Evolutionary conservation across 805 yeast species (phyloP), one percentile per base, ranked within the genome.

Genomic region (Tetrapisispora namnaoensis): DNA sequence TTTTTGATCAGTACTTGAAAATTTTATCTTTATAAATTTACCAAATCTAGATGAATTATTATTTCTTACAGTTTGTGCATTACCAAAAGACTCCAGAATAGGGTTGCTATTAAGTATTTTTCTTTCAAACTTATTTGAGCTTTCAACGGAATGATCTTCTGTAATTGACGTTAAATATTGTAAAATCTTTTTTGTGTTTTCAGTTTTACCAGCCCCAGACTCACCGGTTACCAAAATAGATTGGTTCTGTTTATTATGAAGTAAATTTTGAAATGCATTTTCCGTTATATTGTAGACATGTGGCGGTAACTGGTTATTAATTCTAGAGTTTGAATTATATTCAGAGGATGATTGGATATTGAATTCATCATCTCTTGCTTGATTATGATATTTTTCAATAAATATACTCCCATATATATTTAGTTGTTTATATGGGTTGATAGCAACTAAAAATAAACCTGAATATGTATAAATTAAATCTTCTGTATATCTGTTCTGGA

Each of bases 161-260:
- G 95, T 79, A 27, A 87, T 82, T 8, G 87, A 80, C 1, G 96
- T 87, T 49, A 93, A 73, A 64, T 89, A 93, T 64, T 90, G 97
- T 51, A 93, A 83, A 48, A 93, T 89, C 62, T 86, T 89, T 66
- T 93, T 93, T 4, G 99, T 93, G 57, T 88, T 93, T 68, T 93
- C 99, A 0, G 99, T 93, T 63, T 93, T 93, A 47, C 99, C 99
- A 0, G 99, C 99, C 55, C 99, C 99, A 22, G 95, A 84, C 63
- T 93, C 99, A 54, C 99, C 99, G 0, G 99, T 93, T n/a, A 93
- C 97, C 45, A 93, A 72, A 48, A 93, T 88, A 13, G 95, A 82
- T 69, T 93, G 99, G 65, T 90, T 84, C 58, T 80, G 80, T 45
- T 71, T 74, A 54, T 84, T 82, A 13, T 75, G 72, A 13, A 87